Evolutionary conservation across 1,139 yeast genomes (phyloP).

Genomic region (Scheffersomyces cryptocercus): DNA sequence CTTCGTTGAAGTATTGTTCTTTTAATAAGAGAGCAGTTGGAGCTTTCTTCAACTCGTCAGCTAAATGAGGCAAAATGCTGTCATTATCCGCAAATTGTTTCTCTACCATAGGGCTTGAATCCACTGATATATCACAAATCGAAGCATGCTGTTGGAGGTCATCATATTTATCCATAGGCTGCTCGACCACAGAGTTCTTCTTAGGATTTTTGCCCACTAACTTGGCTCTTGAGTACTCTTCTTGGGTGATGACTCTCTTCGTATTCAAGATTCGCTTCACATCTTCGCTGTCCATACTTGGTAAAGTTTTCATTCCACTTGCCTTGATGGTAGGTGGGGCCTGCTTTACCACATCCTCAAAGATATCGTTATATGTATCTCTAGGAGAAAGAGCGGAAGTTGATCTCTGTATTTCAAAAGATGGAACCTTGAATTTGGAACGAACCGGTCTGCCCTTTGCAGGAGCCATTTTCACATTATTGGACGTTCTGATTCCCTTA

Average conservation of each 20-base stretch:
- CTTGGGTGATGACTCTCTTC: slow-evolving; percentile 42
- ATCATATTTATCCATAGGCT: slow-evolving; percentile 29
- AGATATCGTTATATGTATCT: slow-evolving; percentile 44
- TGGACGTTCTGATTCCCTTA: neutral
- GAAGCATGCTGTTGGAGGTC: slow-evolving; percentile 44
- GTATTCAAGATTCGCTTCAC: slow-evolving; percentile 42
- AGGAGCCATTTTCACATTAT: neutral
- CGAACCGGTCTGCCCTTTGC: slow-evolving; percentile 7
- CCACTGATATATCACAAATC: slow-evolving; percentile 35
- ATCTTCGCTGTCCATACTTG: slow-evolving; percentile 52
- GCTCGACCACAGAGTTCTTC: slow-evolving; percentile 33
- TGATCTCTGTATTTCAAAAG: slow-evolving; percentile 44
- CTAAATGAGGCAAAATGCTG: slow-evolving; percentile 31
- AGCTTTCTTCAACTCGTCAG: slow-evolving; percentile 35
- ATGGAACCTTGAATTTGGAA: slow-evolving; percentile 45
- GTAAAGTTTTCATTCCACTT: slow-evolving; percentile 45
- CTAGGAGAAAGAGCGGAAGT: slow-evolving; percentile 37
- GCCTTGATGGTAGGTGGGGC: slow-evolving; percentile 40
- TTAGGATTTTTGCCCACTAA: slow-evolving; percentile 27
- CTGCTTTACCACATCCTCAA: slow-evolving; percentile 31
- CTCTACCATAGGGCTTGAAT: slow-evolving; percentile 15
- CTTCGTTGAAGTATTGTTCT: slow-evolving; percentile 42
- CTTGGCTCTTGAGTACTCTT: slow-evolving; percentile 42
- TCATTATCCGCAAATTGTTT: neutral
- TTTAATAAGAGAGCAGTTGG: slow-evolving; percentile 34